Evolutionary conservation across 371 early-diverging fungal genomes (phyloP), one percentile per base, ranked within the genome.

Genomic region (Mortierella sp.): DNA sequence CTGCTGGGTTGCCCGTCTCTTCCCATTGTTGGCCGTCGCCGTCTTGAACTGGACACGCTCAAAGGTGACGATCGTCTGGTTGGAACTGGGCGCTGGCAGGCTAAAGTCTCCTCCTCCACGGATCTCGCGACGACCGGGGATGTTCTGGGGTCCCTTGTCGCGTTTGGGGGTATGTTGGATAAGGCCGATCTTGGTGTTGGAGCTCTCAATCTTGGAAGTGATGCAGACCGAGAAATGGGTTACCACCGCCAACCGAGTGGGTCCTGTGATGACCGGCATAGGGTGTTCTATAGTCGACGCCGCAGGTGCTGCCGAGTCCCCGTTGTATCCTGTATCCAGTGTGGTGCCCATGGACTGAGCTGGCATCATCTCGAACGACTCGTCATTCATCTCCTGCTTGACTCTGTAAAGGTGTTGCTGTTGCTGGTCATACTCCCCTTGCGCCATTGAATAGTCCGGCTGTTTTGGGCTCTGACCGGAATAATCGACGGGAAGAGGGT

Each of bases 11-110:
- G 96, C 94, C 29, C 73, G 87, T 70, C 96, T 91, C 79, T 94
- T 94, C 53, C 95, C 96, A 75, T 96, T 97, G 85, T 96, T 97
- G 70, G 96, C 96, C 0, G 98, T 97, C 22, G 97, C 96, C 0
- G 94, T 91, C 84, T 96, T 96, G 90, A 97, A 97, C 87, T 97
- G 98, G 29, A 97, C 87, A 22, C 98, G 93, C 78, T 97, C 97
- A 87, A 95, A 97, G 6, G 93, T 93, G 4, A 90, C 92, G 8
- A 92, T 84, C 40, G 80, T 88, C 43, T 88, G 90, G 72, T 86
- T 89, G 43, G 87, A 4, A 88, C 82, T 64, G 40, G 75, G 24
- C 43, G 77, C 68, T n/a, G 80, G 85, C 29, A 89, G 69, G 29
- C 86, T 81, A 14, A 91, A 68, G 50, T 88, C 85, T 24, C 92